Conservation (phyloP, 1,139 yeast genomes). For the Geotrichum carabidarum region DNA sequence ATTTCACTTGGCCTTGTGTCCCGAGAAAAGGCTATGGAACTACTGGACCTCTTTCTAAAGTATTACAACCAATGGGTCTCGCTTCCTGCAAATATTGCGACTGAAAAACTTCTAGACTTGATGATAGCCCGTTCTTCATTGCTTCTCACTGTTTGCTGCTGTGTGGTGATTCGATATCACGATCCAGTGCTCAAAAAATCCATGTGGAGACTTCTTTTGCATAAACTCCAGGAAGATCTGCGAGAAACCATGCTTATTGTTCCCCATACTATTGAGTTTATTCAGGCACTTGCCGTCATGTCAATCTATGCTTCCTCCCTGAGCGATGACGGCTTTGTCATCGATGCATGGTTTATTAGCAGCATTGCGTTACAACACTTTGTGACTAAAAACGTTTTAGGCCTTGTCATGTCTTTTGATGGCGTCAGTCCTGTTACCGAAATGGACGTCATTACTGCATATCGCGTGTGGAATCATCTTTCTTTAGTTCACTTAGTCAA, state of each 20-base stretch:
- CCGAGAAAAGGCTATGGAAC: conserved; percentile 45
- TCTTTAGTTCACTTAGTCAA: conserved; percentile 64
- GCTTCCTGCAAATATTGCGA: conserved; percentile 53
- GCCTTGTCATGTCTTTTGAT: conserved; percentile 36
- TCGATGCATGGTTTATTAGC: conserved; percentile 61
- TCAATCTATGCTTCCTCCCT: conserved; percentile 58
- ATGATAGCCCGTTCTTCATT: conserved; percentile 55
- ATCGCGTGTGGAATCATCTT: conserved; percentile 68
- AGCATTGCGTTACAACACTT: conserved; percentile 57
- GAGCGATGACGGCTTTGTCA: conserved; percentile 44
- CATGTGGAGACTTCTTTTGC: conserved; percentile 38
- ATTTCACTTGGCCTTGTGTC: conserved; percentile 49
- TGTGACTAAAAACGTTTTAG: conserved; percentile 44
- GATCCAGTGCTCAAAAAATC: conserved; percentile 39
- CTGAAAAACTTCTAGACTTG: conserved; percentile 49
- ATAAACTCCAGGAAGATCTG: conserved; percentile 43
- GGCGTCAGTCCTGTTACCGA: conserved; percentile 40
- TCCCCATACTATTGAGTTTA: conserved; percentile 51
- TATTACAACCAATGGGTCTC: conserved; percentile 77
- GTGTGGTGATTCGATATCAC: conserved; percentile 53
- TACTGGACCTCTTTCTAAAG: conserved; percentile 53
- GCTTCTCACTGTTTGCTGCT: conserved; percentile 61
- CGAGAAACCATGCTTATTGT: conserved; percentile 42
- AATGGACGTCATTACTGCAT: conserved; percentile 48
- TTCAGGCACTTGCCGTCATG: conserved; percentile 60